phyloP scores from a whole-genome alignment of 345 rosid genomes.

The Psidium guajava region DNA sequence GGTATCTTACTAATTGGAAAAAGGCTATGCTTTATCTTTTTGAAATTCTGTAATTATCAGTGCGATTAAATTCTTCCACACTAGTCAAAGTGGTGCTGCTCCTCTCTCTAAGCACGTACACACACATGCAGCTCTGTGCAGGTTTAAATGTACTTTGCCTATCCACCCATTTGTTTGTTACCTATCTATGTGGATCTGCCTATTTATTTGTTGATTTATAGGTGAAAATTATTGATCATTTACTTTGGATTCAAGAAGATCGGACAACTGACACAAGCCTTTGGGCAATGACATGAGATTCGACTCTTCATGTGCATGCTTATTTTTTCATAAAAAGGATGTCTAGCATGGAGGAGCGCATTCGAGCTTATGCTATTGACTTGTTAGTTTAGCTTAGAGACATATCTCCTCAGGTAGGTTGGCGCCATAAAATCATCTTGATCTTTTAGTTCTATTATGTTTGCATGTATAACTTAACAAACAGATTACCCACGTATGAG shows the following conservation, averaged over 20 bases:
- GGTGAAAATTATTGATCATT: neutral
- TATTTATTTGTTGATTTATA: neutral
- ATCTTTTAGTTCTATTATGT: neutral
- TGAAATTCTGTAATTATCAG: too few relatives aligned
- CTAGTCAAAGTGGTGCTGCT: too few relatives aligned
- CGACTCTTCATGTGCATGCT: conserved; percentile 67
- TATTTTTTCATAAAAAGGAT: conserved; percentile 86
- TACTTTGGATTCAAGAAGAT: too few relatives aligned
- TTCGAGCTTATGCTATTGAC: conserved; percentile 68
- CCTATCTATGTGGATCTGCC: neutral
- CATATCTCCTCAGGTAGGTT: conserved; percentile 81
- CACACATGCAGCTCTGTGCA: too few relatives aligned
- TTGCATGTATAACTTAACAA: conserved; percentile 2
- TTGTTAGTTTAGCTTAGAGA: conserved; percentile 84
- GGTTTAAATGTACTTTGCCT: too few relatives aligned
- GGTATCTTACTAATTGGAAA: neutral
- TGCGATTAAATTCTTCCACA: too few relatives aligned
- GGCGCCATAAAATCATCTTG: neutral
- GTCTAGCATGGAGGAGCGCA: conserved; percentile 87
- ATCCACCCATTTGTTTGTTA: too few relatives aligned
- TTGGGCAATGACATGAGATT: conserved; percentile 66
- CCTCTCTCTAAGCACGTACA: too few relatives aligned
- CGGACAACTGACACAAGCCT: conserved; percentile 61
- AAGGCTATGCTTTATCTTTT: too few relatives aligned
- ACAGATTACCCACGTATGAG: conserved; percentile 33